Evolutionary conservation across 768 basidiomycete species (phyloP).

Genomic region (Russula griseocarnosa): DNA sequence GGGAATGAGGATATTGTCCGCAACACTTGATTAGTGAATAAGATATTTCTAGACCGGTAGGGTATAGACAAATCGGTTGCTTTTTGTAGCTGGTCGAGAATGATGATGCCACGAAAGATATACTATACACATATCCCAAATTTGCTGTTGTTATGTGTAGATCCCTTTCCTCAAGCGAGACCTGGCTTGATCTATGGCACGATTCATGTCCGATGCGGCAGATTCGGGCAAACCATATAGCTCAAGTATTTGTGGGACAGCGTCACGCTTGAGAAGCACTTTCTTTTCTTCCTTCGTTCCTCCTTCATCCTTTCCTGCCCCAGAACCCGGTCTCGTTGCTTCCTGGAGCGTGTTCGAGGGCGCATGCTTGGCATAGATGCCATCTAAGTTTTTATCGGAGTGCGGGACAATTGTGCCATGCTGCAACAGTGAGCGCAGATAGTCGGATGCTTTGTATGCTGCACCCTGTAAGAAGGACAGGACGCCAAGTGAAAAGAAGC

Average conservation of each 20-base stretch:
- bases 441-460: conserved; percentile 70
- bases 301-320: background rate
- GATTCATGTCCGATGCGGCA: conserved; percentile 50
- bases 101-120: background rate
- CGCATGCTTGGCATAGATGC: conserved; percentile 44
- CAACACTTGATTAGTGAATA: background rate
- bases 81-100: background rate
- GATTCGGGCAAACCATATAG: conserved; percentile 45
- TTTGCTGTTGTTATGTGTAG: conserved; percentile 9
- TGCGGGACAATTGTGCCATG: conserved; percentile 54
- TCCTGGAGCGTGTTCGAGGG: conserved; percentile 27
- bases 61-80: background rate
- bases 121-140: background rate
- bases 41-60: background rate
- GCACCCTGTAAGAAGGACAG: conserved; percentile 1
- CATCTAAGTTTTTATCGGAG: conserved; percentile 52
- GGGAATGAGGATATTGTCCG: background rate
- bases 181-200: conserved; percentile 60
- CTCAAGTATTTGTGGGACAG: conserved; percentile 48
- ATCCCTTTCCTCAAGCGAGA: conserved; percentile 32
- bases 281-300: conserved; percentile 24
- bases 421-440: conserved; percentile 58
- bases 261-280: conserved; percentile 50
- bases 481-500: background rate
- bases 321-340: conserved; percentile 4